Conservation (phyloP, 495 filamentous ascomycete genomes). For the Cercophora sp. region DNA sequence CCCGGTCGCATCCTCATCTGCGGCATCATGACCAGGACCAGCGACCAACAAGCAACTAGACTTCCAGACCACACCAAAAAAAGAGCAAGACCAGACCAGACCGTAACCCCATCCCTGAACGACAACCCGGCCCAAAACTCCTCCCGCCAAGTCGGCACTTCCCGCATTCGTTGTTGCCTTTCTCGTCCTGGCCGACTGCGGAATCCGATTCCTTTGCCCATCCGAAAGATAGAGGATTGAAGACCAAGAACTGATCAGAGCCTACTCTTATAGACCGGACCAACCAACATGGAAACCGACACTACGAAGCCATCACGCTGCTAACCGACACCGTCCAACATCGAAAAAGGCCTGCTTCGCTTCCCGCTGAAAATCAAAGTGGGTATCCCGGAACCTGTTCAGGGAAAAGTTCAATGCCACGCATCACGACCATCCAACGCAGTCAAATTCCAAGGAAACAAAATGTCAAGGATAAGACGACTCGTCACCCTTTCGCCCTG, state of each 20-base stretch:
- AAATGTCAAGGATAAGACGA: too few relatives aligned
- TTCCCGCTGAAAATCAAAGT: constrained; percentile 16
- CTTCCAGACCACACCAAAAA: not conserved
- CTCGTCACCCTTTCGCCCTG: too few relatives aligned
- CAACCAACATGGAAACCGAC: too few relatives aligned
- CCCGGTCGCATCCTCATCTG: not conserved
- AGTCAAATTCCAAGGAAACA: too few relatives aligned
- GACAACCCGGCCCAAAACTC: not conserved
- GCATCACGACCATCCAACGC: too few relatives aligned
- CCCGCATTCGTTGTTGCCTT: not conserved
- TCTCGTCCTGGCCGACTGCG: not conserved
- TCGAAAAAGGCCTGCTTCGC: too few relatives aligned
- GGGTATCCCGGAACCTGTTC: constrained; percentile 17
- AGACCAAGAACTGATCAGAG: too few relatives aligned
- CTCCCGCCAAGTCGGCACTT: not conserved
- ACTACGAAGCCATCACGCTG: too few relatives aligned
- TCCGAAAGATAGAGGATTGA: too few relatives aligned
- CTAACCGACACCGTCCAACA: too few relatives aligned
- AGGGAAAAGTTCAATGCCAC: too few relatives aligned
- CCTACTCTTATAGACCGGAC: too few relatives aligned
- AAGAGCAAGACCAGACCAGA: not conserved
- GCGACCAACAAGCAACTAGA: not conserved
- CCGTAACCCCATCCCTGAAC: not conserved
- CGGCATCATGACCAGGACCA: not conserved
- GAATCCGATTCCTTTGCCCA: not conserved